Base-by-base conservation (phyloP, 441 rosid species). In the Breynia disticha region DNA sequence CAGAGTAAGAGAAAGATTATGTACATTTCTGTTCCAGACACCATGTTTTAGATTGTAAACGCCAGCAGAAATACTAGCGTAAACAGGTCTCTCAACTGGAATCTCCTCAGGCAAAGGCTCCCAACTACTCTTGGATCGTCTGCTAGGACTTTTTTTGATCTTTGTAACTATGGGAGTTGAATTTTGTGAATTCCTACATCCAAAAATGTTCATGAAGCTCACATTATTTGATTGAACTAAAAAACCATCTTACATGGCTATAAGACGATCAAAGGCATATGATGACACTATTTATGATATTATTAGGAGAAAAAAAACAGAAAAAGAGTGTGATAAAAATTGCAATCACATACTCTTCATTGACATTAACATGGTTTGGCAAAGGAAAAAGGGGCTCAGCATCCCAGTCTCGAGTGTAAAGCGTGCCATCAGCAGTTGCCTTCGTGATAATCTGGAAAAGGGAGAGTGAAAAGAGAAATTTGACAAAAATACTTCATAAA, bases 51-150 rank as follows among this genome's bases (percentile, higher is more conserved):
- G 68, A 57, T 68, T 60, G 62, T 62, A 69, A 72, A 60, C 76
- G 59, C 59, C 65, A 41, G 64, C 50, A 63, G 78, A 52, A 72
- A 60, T 77, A 60, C 59, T 67, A 41, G 64, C 50, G 62, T 77
- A 52, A 69, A 67, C 68, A 50, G 73, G 62, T 56, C 78, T 80
- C 52, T 78, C 85, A 67, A 69, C 67, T 11, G 67, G 60, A 64
- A 84, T 89, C 70, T 74, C 82, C 71, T 83, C 95, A 20, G 68
- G 77, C 61, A 94, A 60, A 57, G 99, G 99, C 82, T 90, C 99
- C 99, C 99, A 94, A 66, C 99, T 80, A 70, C 97, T 90, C 71
- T 94, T 94, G 64, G 88, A 50, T 69, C 95, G 79, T 68, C 79
- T 82, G 56, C 72, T 66, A 59, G 95, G 96, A 69, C 90, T 94